phyloP scores from a whole-genome alignment of 2,329 filamentous ascomycete genomes.

The Blumeriella jaapii region DNA sequence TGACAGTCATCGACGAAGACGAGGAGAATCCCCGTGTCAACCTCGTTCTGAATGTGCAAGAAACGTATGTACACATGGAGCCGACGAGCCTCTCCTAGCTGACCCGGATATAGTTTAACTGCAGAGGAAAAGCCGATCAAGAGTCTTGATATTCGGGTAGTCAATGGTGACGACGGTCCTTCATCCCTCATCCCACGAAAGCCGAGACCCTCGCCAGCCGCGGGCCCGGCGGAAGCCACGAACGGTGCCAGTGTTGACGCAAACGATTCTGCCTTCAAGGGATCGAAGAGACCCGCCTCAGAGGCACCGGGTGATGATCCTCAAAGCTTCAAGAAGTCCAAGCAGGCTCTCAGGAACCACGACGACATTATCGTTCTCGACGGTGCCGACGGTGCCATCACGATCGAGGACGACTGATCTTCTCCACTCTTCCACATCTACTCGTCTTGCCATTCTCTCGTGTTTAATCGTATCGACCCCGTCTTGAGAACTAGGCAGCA shows the following conservation, averaged over 20 bases:
- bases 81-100: slow-evolving; percentile 1
- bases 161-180: slow-evolving; percentile 7
- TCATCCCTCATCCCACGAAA: slow-evolving; percentile 21
- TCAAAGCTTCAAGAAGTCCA: slow-evolving; percentile 21
- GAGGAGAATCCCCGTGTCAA: slow-evolving; percentile 67
- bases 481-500: slow-evolving; percentile 5
- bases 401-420: slow-evolving; percentile 52
- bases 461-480: slow-evolving; percentile 1
- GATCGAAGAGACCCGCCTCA: slow-evolving; percentile 26
- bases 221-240: slow-evolving; percentile 2
- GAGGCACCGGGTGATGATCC: slow-evolving; percentile 17
- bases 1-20: slow-evolving; percentile 77
- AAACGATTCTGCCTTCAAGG: slow-evolving; percentile 12
- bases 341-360: slow-evolving; percentile 29
- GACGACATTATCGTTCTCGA: slow-evolving; percentile 24
- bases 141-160: slow-evolving; percentile 18
- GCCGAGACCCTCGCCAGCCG: slow-evolving; percentile 11
- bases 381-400: slow-evolving; percentile 46
- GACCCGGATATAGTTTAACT: slow-evolving; percentile 17
- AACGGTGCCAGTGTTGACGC: slow-evolving; percentile 1
- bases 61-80: slow-evolving; percentile 37
- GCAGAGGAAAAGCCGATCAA: slow-evolving; percentile 43
- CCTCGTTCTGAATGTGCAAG: slow-evolving; percentile 58
- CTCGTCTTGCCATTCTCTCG: slow-evolving; percentile 11
- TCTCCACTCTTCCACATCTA: background rate